phyloP scores from a whole-genome alignment of 108 stramenopile genomes.

The Asterionellopsis glacialis region DNA sequence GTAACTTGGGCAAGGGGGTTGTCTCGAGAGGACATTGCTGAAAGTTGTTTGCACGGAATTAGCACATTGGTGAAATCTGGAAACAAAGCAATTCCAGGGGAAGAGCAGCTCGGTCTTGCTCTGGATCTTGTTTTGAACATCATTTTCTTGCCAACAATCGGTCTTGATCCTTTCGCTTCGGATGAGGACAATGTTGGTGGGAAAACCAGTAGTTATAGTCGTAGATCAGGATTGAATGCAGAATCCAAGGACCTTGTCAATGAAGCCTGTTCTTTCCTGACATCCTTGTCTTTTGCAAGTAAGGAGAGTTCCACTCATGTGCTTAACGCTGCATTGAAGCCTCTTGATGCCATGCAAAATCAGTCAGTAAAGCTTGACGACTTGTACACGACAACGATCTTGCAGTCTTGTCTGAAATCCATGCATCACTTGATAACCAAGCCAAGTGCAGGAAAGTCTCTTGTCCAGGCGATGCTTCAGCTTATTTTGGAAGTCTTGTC shows the following conservation, averaged over 20 bases:
- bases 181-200: neutral
- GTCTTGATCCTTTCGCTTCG: too few species aligned
- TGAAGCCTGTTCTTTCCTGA: constrained; percentile 13
- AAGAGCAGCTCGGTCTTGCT: too few species aligned
- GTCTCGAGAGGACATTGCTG: constrained; percentile 8
- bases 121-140: too few species aligned
- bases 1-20: too few species aligned
- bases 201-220: too few species aligned
- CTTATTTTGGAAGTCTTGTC: constrained; percentile 26
- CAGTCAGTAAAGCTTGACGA: constrained; percentile 3
- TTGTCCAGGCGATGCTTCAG: constrained; percentile 43
- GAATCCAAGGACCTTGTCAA: neutral
- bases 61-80: neutral
- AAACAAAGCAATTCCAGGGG: too few species aligned
- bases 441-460: constrained; percentile 1
- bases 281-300: neutral
- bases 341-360: constrained; percentile 41
- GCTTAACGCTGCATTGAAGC: constrained; percentile 28
- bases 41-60: constrained; percentile 21
- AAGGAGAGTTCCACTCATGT: too few species aligned
- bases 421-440: constrained; percentile 13
- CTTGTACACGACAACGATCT: constrained; percentile 10
- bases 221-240: neutral
- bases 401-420: constrained; percentile 18
- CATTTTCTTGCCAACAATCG: too few species aligned